phyloP scores from a whole-genome alignment of 2,329 filamentous ascomycete species.

The Paecilomyces formosus region DNA sequence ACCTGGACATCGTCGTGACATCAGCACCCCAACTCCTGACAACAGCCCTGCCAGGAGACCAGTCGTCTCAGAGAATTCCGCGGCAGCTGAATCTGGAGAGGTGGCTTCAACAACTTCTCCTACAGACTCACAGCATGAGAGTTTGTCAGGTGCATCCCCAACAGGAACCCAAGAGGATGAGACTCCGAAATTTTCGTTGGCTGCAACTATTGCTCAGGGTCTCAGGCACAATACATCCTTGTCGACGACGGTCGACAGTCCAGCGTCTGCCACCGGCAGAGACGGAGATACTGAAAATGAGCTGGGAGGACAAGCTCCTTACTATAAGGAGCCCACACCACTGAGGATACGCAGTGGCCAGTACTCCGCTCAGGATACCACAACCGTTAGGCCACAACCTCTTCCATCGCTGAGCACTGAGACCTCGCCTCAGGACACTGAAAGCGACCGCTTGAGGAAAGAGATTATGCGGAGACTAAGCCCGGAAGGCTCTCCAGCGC shows the following conservation, averaged over 20 bases:
- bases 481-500: slow-evolving; percentile 25
- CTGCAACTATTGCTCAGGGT: background rate
- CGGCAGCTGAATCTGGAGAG: slow-evolving; percentile 37
- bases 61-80: slow-evolving; percentile 39
- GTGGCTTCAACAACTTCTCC: slow-evolving; percentile 33
- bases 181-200: background rate
- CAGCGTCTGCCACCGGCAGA: background rate
- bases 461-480: slow-evolving; percentile 44
- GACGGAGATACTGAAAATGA: background rate
- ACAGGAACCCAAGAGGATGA: background rate
- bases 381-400: slow-evolving; percentile 23
- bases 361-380: slow-evolving; percentile 9
- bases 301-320: background rate
- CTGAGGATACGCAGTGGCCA: slow-evolving; percentile 20
- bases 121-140: slow-evolving; percentile 10
- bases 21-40: slow-evolving; percentile 51
- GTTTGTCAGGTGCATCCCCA: background rate
- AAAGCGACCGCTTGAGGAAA: slow-evolving; percentile 38
- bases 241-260: background rate
- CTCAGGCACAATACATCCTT: background rate
- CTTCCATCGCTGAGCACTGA: slow-evolving; percentile 25
- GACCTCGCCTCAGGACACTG: slow-evolving; percentile 29
- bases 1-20: slow-evolving; percentile 49
- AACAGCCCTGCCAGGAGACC: slow-evolving; percentile 57
- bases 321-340: slow-evolving; percentile 13